Conservation (phyloP, 2,329 filamentous ascomycete genomes). For the Calonectria pseudoturangicola region DNA sequence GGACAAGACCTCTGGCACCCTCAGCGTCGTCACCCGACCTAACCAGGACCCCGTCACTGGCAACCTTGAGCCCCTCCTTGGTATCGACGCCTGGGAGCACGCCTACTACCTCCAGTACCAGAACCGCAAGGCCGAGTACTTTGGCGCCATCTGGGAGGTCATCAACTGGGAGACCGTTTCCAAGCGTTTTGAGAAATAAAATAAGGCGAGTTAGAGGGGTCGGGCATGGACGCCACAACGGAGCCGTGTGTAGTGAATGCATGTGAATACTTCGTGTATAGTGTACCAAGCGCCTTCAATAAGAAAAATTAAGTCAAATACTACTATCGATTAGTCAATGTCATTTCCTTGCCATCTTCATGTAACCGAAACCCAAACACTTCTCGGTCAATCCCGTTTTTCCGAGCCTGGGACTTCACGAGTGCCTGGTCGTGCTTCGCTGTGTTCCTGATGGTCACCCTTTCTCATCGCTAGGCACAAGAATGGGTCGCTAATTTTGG, state of each 20-base stretch:
- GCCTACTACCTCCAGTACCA: conserved; percentile 97
- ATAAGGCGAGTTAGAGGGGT: background rate
- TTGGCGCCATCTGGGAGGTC: conserved; percentile 94
- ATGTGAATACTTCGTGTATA: conserved; percentile 49
- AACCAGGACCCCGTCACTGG: conserved; percentile 95
- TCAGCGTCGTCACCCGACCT: conserved; percentile 81
- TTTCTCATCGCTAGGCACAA: too few relatives aligned
- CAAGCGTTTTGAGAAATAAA: conserved; percentile 78
- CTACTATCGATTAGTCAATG: conserved; percentile 12
- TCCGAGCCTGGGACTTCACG: too few relatives aligned
- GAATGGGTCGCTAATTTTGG: too few relatives aligned
- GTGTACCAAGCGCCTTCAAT: conserved; percentile 40
- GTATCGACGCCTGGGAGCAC: conserved; percentile 97
- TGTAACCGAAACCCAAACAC: background rate
- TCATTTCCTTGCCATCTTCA: background rate
- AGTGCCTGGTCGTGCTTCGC: conserved; percentile 55
- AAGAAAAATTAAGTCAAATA: conserved; percentile 41
- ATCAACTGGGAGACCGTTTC: conserved; percentile 96
- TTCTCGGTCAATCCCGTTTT: too few relatives aligned
- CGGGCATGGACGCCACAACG: conserved; percentile 14
- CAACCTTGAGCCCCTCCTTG: conserved; percentile 86
- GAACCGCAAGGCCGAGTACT: conserved; percentile 98
- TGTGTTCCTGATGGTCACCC: conserved; percentile 34
- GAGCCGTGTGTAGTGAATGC: conserved; percentile 31
- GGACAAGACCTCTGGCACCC: conserved; percentile 76